Percentiles rank a stretch among this genome's conserved stretches.
These are phyloP conservation scores for Aspergillus panamensis DNA, from an alignment of 495 filamentous ascomycete genomes.

Conservation along the genomic window DNA sequence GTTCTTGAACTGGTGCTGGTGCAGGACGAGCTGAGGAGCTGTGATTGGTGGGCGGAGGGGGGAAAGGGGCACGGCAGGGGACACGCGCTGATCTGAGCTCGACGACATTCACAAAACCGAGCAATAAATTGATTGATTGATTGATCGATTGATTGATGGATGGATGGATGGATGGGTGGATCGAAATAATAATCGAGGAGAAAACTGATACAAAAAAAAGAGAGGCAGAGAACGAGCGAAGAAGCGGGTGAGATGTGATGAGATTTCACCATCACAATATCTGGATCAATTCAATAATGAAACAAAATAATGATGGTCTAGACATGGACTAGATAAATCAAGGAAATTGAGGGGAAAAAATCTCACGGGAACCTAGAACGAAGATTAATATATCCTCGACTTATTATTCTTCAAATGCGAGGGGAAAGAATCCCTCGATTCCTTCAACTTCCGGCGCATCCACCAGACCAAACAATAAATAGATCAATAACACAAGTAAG, in stretches of 20 bases:
- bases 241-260: neutral
- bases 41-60: conserved; percentile 24
- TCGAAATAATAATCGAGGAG: neutral
- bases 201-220: neutral
- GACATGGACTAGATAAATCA: neutral
- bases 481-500: conserved; percentile 22
- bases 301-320: too few relatives aligned
- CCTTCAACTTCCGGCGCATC: conserved; percentile 7
- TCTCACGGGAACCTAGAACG: neutral
- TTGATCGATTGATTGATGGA: neutral
- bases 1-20: neutral
- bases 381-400: conserved; percentile 1
- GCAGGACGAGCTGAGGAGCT: conserved; percentile 1
- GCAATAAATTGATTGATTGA: neutral
- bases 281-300: too few relatives aligned
- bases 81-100: conserved; percentile 23
- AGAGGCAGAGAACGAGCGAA: neutral
- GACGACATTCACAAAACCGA: conserved; percentile 21
- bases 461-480: conserved; percentile 14
- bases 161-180: neutral
- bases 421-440: conserved; percentile 1
- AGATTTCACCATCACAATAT: neutral
- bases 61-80: conserved; percentile 30
- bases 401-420: neutral
- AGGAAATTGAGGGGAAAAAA: neutral